A percentile compares a stretch with the other conserved stretches of the same genome.
These are phyloP conservation scores for Crepidotus variabilis DNA, from an alignment of 768 basidiomycete species.

Conservation along the genomic window DNA sequence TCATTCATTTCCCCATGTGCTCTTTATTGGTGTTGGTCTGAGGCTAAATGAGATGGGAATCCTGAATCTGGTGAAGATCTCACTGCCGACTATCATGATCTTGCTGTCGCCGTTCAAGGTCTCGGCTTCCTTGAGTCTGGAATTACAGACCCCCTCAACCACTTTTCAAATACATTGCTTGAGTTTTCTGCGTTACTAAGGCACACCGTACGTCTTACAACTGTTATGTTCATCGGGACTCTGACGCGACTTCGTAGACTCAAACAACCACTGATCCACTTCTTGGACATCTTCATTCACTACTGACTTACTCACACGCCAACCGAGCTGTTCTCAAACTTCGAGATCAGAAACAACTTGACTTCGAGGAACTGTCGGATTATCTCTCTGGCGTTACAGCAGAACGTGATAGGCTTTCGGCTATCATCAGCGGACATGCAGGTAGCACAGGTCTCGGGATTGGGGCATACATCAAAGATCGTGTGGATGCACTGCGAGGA, in stretches of 20 bases:
- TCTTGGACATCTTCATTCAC: slow-evolving; percentile 83
- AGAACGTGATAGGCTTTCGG: slow-evolving; percentile 90
- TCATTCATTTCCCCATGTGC: slow-evolving; percentile 15
- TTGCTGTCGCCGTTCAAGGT: slow-evolving; percentile 94
- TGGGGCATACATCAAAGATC: slow-evolving; percentile 87
- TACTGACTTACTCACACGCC: slow-evolving; percentile 90
- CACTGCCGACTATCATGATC: slow-evolving; percentile 94
- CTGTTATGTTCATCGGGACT: neutral
- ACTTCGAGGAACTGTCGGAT: slow-evolving; percentile 95
- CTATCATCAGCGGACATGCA: slow-evolving; percentile 85
- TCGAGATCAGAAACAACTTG: slow-evolving; percentile 97
- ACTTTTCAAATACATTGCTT: slow-evolving; percentile 93
- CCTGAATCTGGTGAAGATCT: slow-evolving; percentile 88
- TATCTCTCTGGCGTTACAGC: slow-evolving; percentile 91
- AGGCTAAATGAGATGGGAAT: slow-evolving; percentile 83
- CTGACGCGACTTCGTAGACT: slow-evolving; percentile 44
- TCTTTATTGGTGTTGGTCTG: slow-evolving; percentile 48
- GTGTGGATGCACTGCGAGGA: slow-evolving; percentile 87
- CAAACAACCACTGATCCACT: slow-evolving; percentile 91
- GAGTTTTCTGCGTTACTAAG: slow-evolving; percentile 91
- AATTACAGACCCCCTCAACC: slow-evolving; percentile 95
- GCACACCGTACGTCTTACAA: slow-evolving; percentile 57
- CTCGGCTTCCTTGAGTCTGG: slow-evolving; percentile 97
- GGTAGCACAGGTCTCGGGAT: slow-evolving; percentile 82
- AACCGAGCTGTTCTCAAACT: slow-evolving; percentile 93